Evolutionary conservation across 805 yeast genomes (phyloP).

Genomic region (Saccharomycopsis olivae): DNA sequence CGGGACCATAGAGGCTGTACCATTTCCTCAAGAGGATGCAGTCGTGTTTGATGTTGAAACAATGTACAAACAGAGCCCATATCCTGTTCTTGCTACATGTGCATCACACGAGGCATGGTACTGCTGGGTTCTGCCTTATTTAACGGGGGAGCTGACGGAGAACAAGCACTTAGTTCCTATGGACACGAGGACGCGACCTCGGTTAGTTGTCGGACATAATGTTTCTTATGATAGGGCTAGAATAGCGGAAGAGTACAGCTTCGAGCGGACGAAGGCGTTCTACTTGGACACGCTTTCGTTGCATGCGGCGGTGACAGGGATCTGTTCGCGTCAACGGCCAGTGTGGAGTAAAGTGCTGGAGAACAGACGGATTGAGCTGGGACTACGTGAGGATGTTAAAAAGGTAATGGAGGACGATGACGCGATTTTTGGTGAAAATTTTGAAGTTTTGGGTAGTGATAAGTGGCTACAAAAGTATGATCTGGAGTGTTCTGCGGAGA

Average conservation of each 20-base stretch:
- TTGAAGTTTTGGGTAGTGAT: constrained; percentile 18
- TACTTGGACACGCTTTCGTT: constrained; percentile 87
- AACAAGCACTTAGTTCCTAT: constrained; percentile 69
- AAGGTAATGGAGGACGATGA: constrained; percentile 20
- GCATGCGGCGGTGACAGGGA: constrained; percentile 83
- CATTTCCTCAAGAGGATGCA: constrained; percentile 52
- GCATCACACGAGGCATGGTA: constrained; percentile 77
- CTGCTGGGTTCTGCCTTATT: constrained; percentile 85
- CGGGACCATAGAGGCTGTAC: no score
- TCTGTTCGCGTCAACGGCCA: constrained; percentile 86
- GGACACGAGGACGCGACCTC: constrained; percentile 34
- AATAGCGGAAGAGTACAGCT: constrained; percentile 69
- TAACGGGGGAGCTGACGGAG: constrained; percentile 37
- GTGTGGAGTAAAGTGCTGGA: constrained; percentile 55
- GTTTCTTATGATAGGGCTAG: constrained; percentile 87
- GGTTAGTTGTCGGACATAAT: constrained; percentile 79
- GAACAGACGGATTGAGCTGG: constrained; percentile 18
- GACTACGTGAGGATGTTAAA: constrained; percentile 6
- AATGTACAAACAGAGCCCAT: constrained; percentile 61
- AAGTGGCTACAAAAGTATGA: constrained; percentile 23
- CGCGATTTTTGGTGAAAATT: constrained; percentile 1
- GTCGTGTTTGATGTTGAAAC: constrained; percentile 88
- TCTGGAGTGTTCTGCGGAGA: constrained; percentile 25
- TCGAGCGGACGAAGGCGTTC: constrained; percentile 59
- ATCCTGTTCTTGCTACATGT: constrained; percentile 76